phyloP scores from a whole-genome alignment of 1,139 yeast genomes.

The Nakaseomyces bracarensis region DNA sequence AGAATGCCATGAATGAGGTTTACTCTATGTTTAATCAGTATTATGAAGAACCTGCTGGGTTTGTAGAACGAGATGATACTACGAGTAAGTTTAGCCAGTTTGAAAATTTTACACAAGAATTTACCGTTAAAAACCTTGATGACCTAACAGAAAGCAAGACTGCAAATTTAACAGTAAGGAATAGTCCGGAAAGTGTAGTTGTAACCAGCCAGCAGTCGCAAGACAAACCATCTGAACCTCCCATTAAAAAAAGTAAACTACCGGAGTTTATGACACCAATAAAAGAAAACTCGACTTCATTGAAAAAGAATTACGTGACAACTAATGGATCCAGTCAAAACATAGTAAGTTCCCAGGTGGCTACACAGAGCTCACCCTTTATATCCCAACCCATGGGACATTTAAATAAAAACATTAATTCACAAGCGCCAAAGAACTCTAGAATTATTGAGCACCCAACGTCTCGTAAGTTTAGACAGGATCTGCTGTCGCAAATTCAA shows the following conservation, averaged over 20 bases:
- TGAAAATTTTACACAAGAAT: constrained; percentile 35
- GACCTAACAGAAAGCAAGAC: constrained; percentile 34
- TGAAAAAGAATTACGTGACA: no score
- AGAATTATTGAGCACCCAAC: constrained; percentile 22
- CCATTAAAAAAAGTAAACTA: constrained; percentile 11
- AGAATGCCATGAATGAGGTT: constrained; percentile 69
- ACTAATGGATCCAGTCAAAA: constrained; percentile 8
- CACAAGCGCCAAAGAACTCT: background rate
- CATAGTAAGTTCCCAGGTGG: constrained; percentile 9
- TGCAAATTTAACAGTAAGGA: constrained; percentile 10
- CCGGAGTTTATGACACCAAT: constrained; percentile 28
- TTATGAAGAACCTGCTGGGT: constrained; percentile 17
- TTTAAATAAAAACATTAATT: constrained; percentile 7
- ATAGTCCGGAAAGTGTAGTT: background rate
- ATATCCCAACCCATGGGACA: constrained; percentile 21
- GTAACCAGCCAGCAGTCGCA: background rate
- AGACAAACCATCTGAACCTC: constrained; percentile 1
- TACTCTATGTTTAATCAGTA: constrained; percentile 62
- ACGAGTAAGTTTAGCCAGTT: constrained; percentile 27
- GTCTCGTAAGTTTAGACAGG: constrained; percentile 14
- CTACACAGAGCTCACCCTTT: constrained; percentile 25
- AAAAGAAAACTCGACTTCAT: constrained; percentile 21
- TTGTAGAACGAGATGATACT: constrained; percentile 28
- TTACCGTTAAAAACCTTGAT: constrained; percentile 30
- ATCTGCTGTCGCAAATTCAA: constrained; percentile 18